Base-by-base conservation (phyloP, 305 asterid genomes). In the Fraxinus nigra region DNA sequence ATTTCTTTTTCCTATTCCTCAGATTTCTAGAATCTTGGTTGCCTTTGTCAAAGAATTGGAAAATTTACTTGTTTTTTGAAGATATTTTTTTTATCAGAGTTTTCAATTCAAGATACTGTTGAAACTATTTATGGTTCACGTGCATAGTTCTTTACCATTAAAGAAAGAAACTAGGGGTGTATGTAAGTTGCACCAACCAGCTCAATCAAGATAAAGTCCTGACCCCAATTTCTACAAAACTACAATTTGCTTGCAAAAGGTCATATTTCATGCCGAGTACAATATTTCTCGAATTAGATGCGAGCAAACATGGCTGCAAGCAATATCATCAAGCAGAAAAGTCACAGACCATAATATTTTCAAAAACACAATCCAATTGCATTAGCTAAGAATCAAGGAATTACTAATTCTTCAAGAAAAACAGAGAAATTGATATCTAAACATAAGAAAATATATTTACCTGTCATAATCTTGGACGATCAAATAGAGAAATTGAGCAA, bases 401-500 rank as follows among this genome's bases (percentile, higher is more conserved):
- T 26, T 76, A 37, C 5, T 1, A 80, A 73, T 69, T 81, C 18
- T 35, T 78, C 38, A 75, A 46, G 65, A 84, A 75, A 84, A 73
- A 75, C 35, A 11, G 14, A 70, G 77, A 86, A 56, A 88, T 75
- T 54, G 56, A 81, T 69, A 84, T 56, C 72, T 56, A 43, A 63
- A 80, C 51, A 81, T 6, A 76, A 69, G 75, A 26, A 76, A 32
- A 72, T 65, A 6, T 35, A 37, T 76, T 59, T 91, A 95, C 99
- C 99, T 94, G 93, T 94, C 98, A 32, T 88, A 91, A 78, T 95
- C 98, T 33, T 80, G 93, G 69, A 83, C 85, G 1, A 94, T 93
- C 24, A 93, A 79, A 92, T 87, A 93, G 72, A 95, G 93, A 87
- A 93, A 95, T 69, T 94, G 98, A 75, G 98, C 99, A 80, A 87